These are phyloP conservation scores for Malus sylvestris DNA, from an alignment of 306 rosid genomes.

Conservation along the genomic window DNA sequence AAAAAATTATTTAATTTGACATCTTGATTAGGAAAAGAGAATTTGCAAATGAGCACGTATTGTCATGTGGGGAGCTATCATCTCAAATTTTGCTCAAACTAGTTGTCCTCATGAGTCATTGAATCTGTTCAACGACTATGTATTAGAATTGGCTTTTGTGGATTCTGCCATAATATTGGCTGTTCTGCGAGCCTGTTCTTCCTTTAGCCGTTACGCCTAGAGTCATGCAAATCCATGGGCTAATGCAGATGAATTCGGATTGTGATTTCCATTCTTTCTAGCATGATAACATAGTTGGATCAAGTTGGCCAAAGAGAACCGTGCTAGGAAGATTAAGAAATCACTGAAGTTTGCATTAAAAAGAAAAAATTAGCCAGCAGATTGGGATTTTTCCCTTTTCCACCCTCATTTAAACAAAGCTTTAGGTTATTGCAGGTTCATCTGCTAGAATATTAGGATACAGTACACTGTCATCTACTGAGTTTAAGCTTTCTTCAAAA, in stretches of 20 bases:
- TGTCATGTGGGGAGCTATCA: slow-evolving; percentile 28
- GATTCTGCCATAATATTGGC: slow-evolving; percentile 32
- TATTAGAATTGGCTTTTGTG: slow-evolving; percentile 8
- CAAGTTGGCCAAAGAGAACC: slow-evolving; percentile 50
- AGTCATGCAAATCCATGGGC: slow-evolving; percentile 32
- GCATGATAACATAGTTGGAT: slow-evolving; percentile 35
- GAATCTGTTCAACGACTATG: slow-evolving; percentile 17
- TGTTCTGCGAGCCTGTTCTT: slow-evolving; percentile 35
- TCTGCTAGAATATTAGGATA: too few relatives aligned
- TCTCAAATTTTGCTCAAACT: slow-evolving; percentile 20
- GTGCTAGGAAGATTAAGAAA: slow-evolving; percentile 54
- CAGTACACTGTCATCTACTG: too few relatives aligned
- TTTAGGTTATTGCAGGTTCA: too few relatives aligned
- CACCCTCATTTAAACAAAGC: too few relatives aligned
- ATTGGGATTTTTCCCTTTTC: too few relatives aligned
- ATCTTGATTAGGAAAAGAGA: too few relatives aligned
- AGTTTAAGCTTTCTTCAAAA: too few relatives aligned
- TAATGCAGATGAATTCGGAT: slow-evolving; percentile 13
- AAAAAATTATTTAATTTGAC: too few relatives aligned
- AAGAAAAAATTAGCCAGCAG: too few relatives aligned
- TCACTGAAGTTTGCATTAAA: slow-evolving; percentile 20
- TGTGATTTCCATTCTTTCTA: slow-evolving; percentile 25
- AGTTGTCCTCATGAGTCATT: slow-evolving; percentile 20
- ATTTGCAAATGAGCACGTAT: too few relatives aligned
- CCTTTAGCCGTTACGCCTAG: slow-evolving; percentile 9